Evolutionary conservation across 2,329 filamentous ascomycete species (phyloP), one percentile per base, ranked within the genome.

Genomic region (Ophiocordyceps camponoti-leonardi): DNA sequence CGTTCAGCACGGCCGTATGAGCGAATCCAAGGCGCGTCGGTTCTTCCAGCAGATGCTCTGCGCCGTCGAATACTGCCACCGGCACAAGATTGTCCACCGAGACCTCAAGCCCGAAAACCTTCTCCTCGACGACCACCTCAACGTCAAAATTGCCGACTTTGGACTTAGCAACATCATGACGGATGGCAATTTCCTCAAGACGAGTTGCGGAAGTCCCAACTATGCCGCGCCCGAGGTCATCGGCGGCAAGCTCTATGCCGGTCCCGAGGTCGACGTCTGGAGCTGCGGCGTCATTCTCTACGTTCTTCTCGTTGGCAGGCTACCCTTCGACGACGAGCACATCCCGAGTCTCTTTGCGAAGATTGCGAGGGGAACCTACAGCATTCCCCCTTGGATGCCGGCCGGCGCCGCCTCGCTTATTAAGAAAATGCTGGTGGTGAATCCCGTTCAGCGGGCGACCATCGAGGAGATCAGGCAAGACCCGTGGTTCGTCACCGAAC

Each of bases 21-120:
- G 82, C 54, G 92, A 98, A 63, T 75, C 81, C 49, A 85, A 93
- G 61, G 92, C 92, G n/a, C 81, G 92, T 47, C 86, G 90, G 54
- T 95, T 98, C 70, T 98, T 98, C 65, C 92, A 98, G 65, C 92
- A 98, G 65, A 98, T 98, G 66, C 84, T 98, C 45, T 95, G 92
- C 62, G 92, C 92, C 41, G 92, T 98, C 54, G 92, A 98, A 62
- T 98, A 98, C 67, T 98, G 92, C 59, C 92, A 98, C 66, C 78
- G 92, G 50, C 92, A 98, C 70, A 96, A 96, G 68, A 96, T 98
- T 57, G 92, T 96, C 39, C 92, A 98, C 64, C 83, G 92, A 61
- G 92, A 98, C 62, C 68, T 98, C 50, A 98, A 98, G 64, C 92
- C 92, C 11, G 92, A 98, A 69, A 98, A 98, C 60, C 68, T 98